Evolutionary conservation across 1,139 yeast genomes (phyloP).

Genomic region (Lodderomyces pseudojiufengensis): DNA sequence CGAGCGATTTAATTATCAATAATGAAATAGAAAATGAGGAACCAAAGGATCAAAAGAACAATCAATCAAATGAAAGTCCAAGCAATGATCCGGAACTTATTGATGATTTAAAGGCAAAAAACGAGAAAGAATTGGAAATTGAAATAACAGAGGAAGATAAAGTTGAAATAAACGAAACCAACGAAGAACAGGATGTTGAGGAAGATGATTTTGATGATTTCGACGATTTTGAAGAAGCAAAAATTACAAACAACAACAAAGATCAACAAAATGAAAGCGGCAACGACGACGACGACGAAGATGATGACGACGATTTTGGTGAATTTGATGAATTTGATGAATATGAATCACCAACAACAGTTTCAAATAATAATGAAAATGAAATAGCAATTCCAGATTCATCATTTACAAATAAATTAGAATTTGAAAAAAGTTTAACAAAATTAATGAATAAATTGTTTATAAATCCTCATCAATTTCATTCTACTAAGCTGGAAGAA

Average conservation of each 20-base stretch:
- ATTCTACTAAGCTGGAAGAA: not conserved
- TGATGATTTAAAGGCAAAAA: not conserved
- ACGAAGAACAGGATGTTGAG: constrained; percentile 3
- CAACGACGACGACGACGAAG: constrained; percentile 3
- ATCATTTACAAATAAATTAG: not conserved
- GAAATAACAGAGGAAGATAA: constrained; percentile 7
- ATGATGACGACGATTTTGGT: constrained; percentile 9
- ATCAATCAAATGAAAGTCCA: not conserved
- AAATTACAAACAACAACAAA: not conserved
- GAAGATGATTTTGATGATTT: constrained; percentile 12
- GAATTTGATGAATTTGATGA: constrained; percentile 12
- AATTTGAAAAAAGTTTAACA: constrained; percentile 14
- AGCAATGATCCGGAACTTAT: not conserved
- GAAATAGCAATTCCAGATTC: constrained; percentile 8
- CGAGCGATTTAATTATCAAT: not conserved
- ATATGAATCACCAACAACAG: constrained; percentile 1
- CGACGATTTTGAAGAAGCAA: constrained; percentile 9
- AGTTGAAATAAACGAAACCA: constrained; percentile 7
- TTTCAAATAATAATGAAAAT: not conserved
- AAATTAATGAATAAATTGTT: constrained; percentile 22
- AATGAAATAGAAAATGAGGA: not conserved
- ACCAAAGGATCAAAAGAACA: not conserved
- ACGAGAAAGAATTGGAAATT: constrained; percentile 3
- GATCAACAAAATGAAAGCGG: no score
- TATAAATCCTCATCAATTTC: constrained; percentile 8